Evolutionary conservation across 805 yeast genomes (phyloP).

Genomic region (Kodamaea restingae): DNA sequence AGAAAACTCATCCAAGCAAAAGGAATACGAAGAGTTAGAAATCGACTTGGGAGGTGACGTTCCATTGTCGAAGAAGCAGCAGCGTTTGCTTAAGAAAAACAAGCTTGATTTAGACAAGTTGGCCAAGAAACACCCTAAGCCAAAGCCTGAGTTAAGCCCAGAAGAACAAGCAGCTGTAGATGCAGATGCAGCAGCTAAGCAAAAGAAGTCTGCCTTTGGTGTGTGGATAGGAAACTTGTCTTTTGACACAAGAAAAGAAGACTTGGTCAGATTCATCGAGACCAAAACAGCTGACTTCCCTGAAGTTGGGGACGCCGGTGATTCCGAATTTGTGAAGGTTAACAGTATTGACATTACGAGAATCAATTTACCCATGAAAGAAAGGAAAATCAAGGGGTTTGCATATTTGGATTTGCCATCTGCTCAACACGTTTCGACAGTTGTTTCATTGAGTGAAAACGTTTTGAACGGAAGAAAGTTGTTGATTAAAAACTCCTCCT

Average conservation of each 20-base stretch:
- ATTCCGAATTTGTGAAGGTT: slow-evolving; percentile 29
- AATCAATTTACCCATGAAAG: slow-evolving; percentile 75
- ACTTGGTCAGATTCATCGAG: slow-evolving; percentile 59
- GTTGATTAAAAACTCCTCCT: slow-evolving; percentile 74
- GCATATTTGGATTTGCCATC: slow-evolving; percentile 82
- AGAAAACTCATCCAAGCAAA: slow-evolving; percentile 20
- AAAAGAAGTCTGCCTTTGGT: slow-evolving; percentile 54
- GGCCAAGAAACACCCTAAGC: slow-evolving; percentile 34
- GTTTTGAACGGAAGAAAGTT: slow-evolving; percentile 79
- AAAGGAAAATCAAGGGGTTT: slow-evolving; percentile 73
- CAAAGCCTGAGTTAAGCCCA: slow-evolving; percentile 34
- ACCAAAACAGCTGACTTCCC: slow-evolving; percentile 47
- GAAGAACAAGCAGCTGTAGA: slow-evolving; percentile 27
- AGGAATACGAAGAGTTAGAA: slow-evolving; percentile 59
- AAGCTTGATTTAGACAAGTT: slow-evolving; percentile 65
- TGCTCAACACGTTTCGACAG: slow-evolving; percentile 55
- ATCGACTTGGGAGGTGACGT: slow-evolving; percentile 66
- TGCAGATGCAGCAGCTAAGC: slow-evolving; percentile 24
- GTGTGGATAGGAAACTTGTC: slow-evolving; percentile 95
- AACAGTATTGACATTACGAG: slow-evolving; percentile 62
- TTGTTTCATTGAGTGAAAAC: slow-evolving; percentile 65
- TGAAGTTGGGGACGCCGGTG: slow-evolving; percentile 17
- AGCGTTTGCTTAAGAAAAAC: slow-evolving; percentile 58
- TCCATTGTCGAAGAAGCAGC: slow-evolving; percentile 89
- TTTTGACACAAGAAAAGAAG: slow-evolving; percentile 77